Conservation (phyloP, 2,329 filamentous ascomycete species). For the Claviceps arundinis region DNA sequence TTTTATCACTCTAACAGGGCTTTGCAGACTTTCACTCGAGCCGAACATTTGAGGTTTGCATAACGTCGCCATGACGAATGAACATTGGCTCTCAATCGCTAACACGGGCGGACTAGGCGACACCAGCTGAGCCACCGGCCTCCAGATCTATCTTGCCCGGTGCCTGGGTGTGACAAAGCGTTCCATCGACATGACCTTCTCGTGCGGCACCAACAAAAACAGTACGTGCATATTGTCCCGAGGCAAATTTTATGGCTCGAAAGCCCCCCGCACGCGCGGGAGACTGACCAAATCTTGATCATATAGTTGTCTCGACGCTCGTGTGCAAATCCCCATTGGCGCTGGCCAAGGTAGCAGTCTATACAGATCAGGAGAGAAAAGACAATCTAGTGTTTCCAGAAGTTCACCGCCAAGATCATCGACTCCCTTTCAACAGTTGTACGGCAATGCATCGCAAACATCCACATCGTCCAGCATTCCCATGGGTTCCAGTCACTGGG, state of each 20-base stretch:
- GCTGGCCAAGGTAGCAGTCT: not conserved
- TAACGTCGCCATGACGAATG: constrained; percentile 3
- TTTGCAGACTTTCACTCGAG: constrained; percentile 45
- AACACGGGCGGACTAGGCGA: constrained; percentile 27
- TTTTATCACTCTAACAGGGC: not conserved
- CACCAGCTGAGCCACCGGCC: constrained; percentile 47
- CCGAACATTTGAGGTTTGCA: constrained; percentile 46
- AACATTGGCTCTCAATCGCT: constrained; percentile 10
- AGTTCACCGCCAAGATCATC: constrained; percentile 7
- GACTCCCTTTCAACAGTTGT: constrained; percentile 5
- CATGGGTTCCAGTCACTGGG: constrained; percentile 13
- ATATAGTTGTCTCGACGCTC: constrained; percentile 13
- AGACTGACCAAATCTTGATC: not conserved
- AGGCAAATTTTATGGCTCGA: not conserved
- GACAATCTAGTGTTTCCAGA: constrained; percentile 10
- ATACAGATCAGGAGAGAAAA: constrained; percentile 4
- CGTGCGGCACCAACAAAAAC: constrained; percentile 36
- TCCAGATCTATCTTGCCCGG: constrained; percentile 36
- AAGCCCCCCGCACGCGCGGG: not conserved
- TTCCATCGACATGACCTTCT: constrained; percentile 48
- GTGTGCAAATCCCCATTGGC: not conserved
- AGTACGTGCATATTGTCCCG: constrained; percentile 16
- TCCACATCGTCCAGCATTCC: constrained; percentile 5
- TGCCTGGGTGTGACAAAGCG: constrained; percentile 39
- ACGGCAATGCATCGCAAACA: constrained; percentile 4